Evolutionary conservation across 768 basidiomycete species (phyloP).

Genomic region (Infundibulicybe gibba): DNA sequence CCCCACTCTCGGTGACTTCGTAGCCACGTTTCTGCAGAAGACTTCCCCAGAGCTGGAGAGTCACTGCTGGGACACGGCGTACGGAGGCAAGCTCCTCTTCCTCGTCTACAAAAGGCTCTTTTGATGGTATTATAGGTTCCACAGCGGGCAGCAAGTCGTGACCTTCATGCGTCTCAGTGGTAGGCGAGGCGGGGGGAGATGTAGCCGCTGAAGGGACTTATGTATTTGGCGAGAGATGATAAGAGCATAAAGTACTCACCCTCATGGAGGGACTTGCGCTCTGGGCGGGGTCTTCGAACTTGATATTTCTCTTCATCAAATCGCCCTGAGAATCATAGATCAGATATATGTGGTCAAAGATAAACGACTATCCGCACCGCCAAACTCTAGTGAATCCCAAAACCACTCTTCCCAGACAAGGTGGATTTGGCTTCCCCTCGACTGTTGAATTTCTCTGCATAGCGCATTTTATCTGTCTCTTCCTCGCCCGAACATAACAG

Average conservation of each 20-base stretch:
- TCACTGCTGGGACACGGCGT: conserved; percentile 57
- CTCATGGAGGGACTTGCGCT: conserved; percentile 35
- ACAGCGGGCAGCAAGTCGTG: conserved; percentile 2
- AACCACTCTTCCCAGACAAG: conserved; percentile 97
- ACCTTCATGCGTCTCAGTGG: neutral
- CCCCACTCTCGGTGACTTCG: conserved; percentile 51
- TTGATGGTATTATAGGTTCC: conserved; percentile 10
- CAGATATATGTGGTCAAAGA: neutral
- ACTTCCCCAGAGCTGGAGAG: conserved; percentile 67
- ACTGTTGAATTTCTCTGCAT: conserved; percentile 71
- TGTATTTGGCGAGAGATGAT: neutral
- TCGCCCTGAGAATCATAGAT: conserved; percentile 35
- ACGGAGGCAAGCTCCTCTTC: conserved; percentile 58
- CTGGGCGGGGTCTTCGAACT: conserved; percentile 57
- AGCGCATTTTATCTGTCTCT: conserved; percentile 74
- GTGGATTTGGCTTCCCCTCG: conserved; percentile 69
- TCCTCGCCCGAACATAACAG: conserved; percentile 70
- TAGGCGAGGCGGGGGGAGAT: conserved; percentile 15
- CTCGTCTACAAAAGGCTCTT: conserved; percentile 23
- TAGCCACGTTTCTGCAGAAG: conserved; percentile 69
- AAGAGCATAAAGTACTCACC: conserved; percentile 10
- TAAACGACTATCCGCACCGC: conserved; percentile 35
- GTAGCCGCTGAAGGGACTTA: conserved; percentile 12
- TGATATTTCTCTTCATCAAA: conserved; percentile 63
- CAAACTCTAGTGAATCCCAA: conserved; percentile 84